A percentile compares a stretch with the other conserved stretches of the same genome.
These are phyloP conservation scores for Phytophthora lateralis DNA, from an alignment of 352 stramenopile species.

Conservation along the genomic window DNA sequence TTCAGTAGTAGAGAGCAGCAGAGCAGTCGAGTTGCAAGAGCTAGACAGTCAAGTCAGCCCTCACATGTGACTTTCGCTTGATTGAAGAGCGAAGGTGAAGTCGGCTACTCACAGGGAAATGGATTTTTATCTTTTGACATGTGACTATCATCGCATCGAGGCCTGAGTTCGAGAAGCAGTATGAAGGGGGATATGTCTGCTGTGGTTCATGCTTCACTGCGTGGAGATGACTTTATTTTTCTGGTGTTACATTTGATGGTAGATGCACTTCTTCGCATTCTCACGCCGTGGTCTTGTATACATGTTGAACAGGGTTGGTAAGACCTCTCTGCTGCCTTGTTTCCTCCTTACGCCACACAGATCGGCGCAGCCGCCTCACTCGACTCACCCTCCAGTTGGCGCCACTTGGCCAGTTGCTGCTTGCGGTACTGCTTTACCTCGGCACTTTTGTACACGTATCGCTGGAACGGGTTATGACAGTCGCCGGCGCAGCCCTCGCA, in stretches of 20 bases:
- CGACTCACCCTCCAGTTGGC: slow-evolving; percentile 26
- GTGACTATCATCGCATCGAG: slow-evolving; percentile 4
- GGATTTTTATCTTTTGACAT: slow-evolving; percentile 35
- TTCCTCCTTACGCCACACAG: slow-evolving; percentile 34
- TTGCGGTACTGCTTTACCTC: slow-evolving; percentile 77
- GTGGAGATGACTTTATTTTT: slow-evolving; percentile 4
- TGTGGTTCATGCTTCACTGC: too few species aligned
- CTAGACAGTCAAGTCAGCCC: slow-evolving; percentile 16
- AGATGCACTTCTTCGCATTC: slow-evolving; percentile 16
- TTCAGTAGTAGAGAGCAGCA: slow-evolving; percentile 36
- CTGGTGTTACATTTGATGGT: slow-evolving; percentile 12
- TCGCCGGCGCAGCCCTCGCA: slow-evolving; percentile 75
- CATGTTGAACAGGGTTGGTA: slow-evolving; percentile 4
- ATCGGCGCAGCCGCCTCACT: slow-evolving; percentile 30
- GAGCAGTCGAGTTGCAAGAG: slow-evolving; percentile 26
- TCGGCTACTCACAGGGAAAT: slow-evolving; percentile 27
- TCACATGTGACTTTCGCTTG: slow-evolving; percentile 22
- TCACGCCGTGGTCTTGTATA: slow-evolving; percentile 14
- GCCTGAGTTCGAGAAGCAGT: too few species aligned
- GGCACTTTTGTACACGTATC: slow-evolving; percentile 79
- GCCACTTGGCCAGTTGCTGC: slow-evolving; percentile 69
- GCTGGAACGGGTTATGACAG: slow-evolving; percentile 73
- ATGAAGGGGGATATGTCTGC: too few species aligned
- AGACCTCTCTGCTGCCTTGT: not conserved
- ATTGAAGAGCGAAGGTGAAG: slow-evolving; percentile 29